Conservation (phyloP, 768 basidiomycete genomes). For the Trametes punicea region DNA sequence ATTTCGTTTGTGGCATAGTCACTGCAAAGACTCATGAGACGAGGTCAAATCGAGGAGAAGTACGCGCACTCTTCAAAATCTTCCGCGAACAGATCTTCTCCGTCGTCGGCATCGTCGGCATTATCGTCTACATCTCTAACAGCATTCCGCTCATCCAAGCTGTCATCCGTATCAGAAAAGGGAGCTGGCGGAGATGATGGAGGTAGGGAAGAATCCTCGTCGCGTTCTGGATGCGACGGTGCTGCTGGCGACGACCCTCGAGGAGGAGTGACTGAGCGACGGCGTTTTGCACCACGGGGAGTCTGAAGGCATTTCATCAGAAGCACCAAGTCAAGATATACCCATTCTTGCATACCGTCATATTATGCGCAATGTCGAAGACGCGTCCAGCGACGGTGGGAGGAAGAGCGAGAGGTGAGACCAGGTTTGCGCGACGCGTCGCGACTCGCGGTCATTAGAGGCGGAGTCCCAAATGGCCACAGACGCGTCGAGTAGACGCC, state of each 20-base stretch:
- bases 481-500: slow-evolving; percentile 18
- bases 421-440: slow-evolving; percentile 20
- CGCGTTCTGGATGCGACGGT: slow-evolving; percentile 46
- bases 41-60: neutral
- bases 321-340: neutral
- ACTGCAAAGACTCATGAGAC: slow-evolving; percentile 34
- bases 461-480: slow-evolving; percentile 23
- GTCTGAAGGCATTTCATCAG: slow-evolving; percentile 25
- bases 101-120: slow-evolving; percentile 76
- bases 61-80: slow-evolving; percentile 61
- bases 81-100: slow-evolving; percentile 93
- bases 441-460: slow-evolving; percentile 21
- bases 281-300: slow-evolving; percentile 59
- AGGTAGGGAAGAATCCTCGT: slow-evolving; percentile 68
- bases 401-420: slow-evolving; percentile 1
- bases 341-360: neutral
- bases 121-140: slow-evolving; percentile 85
- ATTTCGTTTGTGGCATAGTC: slow-evolving; percentile 84
- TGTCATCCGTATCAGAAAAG: slow-evolving; percentile 49
- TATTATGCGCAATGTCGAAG: neutral
- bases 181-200: slow-evolving; percentile 50
- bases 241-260: slow-evolving; percentile 48
- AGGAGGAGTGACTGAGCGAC: slow-evolving; percentile 48
- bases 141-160: slow-evolving; percentile 37
- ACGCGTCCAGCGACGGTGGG: neutral